phyloP scores from a whole-genome alignment of 202 grass and related monocot species.

The Carex sylvatica region DNA sequence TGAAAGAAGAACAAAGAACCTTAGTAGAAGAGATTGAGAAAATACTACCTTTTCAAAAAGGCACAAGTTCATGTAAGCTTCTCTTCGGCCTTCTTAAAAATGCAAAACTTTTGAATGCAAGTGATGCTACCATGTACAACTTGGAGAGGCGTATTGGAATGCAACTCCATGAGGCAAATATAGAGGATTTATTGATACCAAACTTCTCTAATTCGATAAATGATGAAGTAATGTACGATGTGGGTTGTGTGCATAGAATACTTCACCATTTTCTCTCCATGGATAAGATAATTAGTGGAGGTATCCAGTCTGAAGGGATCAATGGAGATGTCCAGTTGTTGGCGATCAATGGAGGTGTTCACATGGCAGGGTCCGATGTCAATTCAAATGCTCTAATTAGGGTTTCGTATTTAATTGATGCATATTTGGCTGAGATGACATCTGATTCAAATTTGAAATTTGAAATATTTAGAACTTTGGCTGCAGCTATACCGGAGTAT shows the following conservation, averaged over 20 bases:
- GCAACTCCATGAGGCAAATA: constrained; percentile 72
- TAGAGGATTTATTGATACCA: constrained; percentile 79
- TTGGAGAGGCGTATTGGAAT: constrained; percentile 81
- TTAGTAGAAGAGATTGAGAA: constrained; percentile 89
- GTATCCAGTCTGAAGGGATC: constrained; percentile 50
- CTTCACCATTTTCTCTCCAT: constrained; percentile 71
- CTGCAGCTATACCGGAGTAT: constrained; percentile 79
- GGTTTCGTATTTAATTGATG: constrained; percentile 75
- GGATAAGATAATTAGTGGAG: constrained; percentile 56
- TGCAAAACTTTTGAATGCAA: constrained; percentile 78
- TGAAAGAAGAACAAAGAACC: constrained; percentile 77
- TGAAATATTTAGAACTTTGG: constrained; percentile 55
- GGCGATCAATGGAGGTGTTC: background rate
- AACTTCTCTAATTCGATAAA: constrained; percentile 55
- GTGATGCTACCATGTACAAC: constrained; percentile 57
- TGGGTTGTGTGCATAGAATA: constrained; percentile 61
- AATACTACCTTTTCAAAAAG: constrained; percentile 72
- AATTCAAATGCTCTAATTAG: constrained; percentile 48
- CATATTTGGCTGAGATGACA: constrained; percentile 88
- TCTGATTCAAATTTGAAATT: constrained; percentile 70
- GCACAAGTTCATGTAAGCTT: constrained; percentile 57
- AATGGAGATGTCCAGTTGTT: constrained; percentile 50
- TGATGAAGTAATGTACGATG: constrained; percentile 68
- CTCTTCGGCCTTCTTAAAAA: constrained; percentile 80
- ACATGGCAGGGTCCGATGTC: constrained; percentile 36